Conservation (phyloP, 1,284 basidiomycete genomes). For the Rhodotorula sp. region DNA sequence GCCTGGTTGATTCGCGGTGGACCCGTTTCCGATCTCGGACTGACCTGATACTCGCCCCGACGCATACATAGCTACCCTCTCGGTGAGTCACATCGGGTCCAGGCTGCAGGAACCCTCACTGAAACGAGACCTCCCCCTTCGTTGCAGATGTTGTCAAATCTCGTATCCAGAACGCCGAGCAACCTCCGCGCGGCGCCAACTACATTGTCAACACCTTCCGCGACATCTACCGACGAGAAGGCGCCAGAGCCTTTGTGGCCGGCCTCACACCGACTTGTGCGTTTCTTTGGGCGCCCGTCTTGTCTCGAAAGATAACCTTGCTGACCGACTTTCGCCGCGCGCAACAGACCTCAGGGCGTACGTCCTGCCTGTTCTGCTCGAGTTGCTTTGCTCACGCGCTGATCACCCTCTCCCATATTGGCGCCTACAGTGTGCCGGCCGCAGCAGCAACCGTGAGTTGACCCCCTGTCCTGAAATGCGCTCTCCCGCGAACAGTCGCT, state of each 20-base stretch:
- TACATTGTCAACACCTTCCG: slow-evolving; percentile 75
- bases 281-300: slow-evolving; percentile 2
- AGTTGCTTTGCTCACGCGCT: neutral
- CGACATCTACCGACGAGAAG: slow-evolving; percentile 69
- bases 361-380: slow-evolving; percentile 20
- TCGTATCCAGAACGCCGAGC: slow-evolving; percentile 74
- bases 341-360: slow-evolving; percentile 46
- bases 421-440: slow-evolving; percentile 75
- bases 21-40: neutral
- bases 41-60: neutral
- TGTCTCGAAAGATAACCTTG: slow-evolving; percentile 65
- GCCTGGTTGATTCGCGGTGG: slow-evolving; percentile 61
- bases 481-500: neutral
- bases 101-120: neutral
- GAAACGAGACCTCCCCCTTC: neutral
- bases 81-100: slow-evolving; percentile 15
- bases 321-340: slow-evolving; percentile 66
- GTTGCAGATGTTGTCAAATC: slow-evolving; percentile 82
- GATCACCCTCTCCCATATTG: slow-evolving; percentile 50
- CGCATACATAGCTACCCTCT: slow-evolving; percentile 26
- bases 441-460: slow-evolving; percentile 68
- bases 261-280: slow-evolving; percentile 39
- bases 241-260: slow-evolving; percentile 60
- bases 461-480: neutral
- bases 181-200: slow-evolving; percentile 70